Conservation (phyloP, 2,329 filamentous ascomycete species). For the Epichloe scottii region DNA sequence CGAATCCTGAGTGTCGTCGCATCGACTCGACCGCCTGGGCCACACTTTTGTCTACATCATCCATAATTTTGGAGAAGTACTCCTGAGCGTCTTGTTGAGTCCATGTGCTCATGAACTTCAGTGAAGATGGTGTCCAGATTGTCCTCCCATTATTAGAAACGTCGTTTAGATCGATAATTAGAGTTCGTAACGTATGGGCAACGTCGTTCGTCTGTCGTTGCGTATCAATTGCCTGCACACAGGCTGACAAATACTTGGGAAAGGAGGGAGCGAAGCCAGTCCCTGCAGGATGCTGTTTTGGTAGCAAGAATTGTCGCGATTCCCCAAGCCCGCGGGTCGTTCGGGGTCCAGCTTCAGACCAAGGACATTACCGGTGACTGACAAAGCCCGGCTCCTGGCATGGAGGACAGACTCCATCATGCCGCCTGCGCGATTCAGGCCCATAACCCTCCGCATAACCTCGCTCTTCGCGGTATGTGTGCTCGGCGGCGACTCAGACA, state of each 20-base stretch:
- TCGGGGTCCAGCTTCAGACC: conserved; percentile 27
- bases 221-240: conserved; percentile 20
- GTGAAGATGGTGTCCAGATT: conserved; percentile 66
- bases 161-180: conserved; percentile 60
- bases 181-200: conserved; percentile 42
- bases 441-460: conserved; percentile 49
- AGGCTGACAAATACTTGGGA: conserved; percentile 47
- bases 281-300: conserved; percentile 92
- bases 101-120: conserved; percentile 91
- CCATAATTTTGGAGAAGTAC: conserved; percentile 83
- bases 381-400: conserved; percentile 43
- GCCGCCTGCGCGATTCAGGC: conserved; percentile 39
- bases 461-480: conserved; percentile 50
- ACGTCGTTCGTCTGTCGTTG: conserved; percentile 22
- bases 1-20: conserved; percentile 24
- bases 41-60: conserved; percentile 71
- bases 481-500: conserved; percentile 24
- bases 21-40: conserved; percentile 29
- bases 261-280: conserved; percentile 63
- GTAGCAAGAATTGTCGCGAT: conserved; percentile 92
- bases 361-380: conserved; percentile 33
- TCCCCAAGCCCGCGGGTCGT: conserved; percentile 60
- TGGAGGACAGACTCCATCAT: conserved; percentile 46
- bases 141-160: conserved; percentile 58
- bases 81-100: conserved; percentile 97